Evolutionary conservation across 345 rosid genomes (phyloP).

Genomic region (Psidium guajava): DNA sequence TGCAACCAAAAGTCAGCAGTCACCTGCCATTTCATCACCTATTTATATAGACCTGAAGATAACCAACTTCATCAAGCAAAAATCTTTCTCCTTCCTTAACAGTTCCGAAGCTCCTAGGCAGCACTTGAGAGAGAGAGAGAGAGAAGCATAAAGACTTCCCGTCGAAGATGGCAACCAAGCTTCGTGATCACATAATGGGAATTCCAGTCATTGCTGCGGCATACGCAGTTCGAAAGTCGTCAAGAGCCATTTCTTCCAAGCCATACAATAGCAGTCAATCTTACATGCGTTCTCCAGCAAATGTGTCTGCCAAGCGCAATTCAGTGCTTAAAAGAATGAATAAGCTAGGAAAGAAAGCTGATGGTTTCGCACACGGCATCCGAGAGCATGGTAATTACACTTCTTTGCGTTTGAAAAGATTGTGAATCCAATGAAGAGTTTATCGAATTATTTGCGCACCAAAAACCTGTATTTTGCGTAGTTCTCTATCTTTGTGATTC

Average conservation of each 20-base stretch:
- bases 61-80: not conserved
- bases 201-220: not conserved
- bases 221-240: not conserved
- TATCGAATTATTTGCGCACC: not conserved
- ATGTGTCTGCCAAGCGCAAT: not conserved
- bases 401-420: not conserved
- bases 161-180: not conserved
- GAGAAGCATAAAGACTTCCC: not conserved
- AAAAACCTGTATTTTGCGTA: not conserved
- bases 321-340: conserved; percentile 7
- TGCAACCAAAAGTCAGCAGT: not conserved
- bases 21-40: not conserved
- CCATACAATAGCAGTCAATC: not conserved
- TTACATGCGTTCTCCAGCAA: not conserved
- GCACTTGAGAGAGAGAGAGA: not conserved
- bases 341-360: conserved; percentile 11
- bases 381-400: conserved; percentile 9
- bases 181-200: conserved; percentile 1
- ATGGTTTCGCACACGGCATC: conserved; percentile 5
- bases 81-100: not conserved
- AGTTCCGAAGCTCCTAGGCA: not conserved
- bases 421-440: not conserved
- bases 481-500: not conserved
- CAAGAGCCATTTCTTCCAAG: not conserved
- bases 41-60: not conserved